Percentiles rank a stretch among this genome's conserved stretches.
Conservation (phyloP, 2,329 filamentous ascomycete species). For the Peltaster fructicola region DNA sequence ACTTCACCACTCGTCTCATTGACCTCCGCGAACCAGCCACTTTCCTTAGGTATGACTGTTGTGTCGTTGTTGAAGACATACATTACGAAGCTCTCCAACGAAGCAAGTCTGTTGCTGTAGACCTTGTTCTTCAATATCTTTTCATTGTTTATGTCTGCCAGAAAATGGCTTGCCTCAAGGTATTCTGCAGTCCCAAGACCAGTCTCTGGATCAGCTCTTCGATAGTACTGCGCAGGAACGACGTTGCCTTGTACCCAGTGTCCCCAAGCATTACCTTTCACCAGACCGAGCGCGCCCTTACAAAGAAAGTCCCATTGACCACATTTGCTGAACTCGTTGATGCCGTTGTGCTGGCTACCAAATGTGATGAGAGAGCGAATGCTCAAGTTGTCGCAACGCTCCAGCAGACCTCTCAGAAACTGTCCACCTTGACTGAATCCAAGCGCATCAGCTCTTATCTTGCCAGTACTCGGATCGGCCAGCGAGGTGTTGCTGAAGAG, state of each 20-base stretch:
- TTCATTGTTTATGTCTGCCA: conserved; percentile 96
- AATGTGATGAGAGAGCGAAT: conserved; percentile 72
- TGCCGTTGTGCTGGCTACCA: conserved; percentile 84
- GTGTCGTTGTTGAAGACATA: conserved; percentile 76
- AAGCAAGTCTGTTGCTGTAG: conserved; percentile 55
- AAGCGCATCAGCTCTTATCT: conserved; percentile 52
- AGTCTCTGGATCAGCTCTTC: conserved; percentile 43
- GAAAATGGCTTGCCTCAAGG: conserved; percentile 64
- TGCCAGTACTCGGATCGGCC: conserved; percentile 36
- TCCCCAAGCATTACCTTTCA: conserved; percentile 68
- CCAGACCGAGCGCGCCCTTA: conserved; percentile 56
- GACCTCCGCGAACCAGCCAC: conserved; percentile 77
- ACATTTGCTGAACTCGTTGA: conserved; percentile 66
- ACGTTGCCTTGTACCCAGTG: conserved; percentile 58
- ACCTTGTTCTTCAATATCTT: conserved; percentile 50
- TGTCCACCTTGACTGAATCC: conserved; percentile 94
- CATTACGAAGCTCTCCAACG: conserved; percentile 66
- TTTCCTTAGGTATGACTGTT: conserved; percentile 79
- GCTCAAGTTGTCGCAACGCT: conserved; percentile 76
- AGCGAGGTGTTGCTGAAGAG: conserved; percentile 63
- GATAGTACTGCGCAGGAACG: conserved; percentile 91
- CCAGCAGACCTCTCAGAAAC: conserved; percentile 79
- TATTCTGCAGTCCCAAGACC: conserved; percentile 43
- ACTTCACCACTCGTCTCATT: conserved; percentile 46
- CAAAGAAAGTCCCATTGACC: conserved; percentile 58